Base-by-base conservation (phyloP, 2,329 filamentous ascomycete species). In the Fusarium equiseti region DNA sequence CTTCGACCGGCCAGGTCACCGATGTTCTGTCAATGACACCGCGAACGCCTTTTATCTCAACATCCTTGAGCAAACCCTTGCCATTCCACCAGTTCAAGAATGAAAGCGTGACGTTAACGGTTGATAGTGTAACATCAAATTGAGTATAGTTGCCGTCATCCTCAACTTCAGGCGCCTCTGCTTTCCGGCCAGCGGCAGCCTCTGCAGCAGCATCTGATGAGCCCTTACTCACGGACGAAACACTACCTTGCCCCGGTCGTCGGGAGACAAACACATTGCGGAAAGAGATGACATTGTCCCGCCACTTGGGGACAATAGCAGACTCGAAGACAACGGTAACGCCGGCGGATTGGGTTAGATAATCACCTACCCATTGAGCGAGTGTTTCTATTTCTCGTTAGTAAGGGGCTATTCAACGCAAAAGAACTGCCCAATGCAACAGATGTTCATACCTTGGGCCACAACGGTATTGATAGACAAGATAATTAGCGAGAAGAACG, bases 11-110 rank as follows among this genome's bases (percentile, higher is more conserved):
- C 87, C 93, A 96, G 60, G 86, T 83, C 4, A 99, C 92, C 49
- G 90, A 92, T 1, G 94, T 97, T 63, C 96, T 89, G 80, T 99
- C 96, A 46, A 99, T 87, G 8, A 98, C 93, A 24, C 96, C 96
- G 64, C 96, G 89, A 31, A 99, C 92, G 7, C 96, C 96, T 77
- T 94, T 96, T 55, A 99, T 91, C 77, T 98, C 94, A 44, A 99
- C 96, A 77, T 98, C 93, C 74, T 93, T 91, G 11, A 99, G 84
- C 8, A 97, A 86, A 0, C 96, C 96, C 79, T 95, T 98, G 24
- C 96, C 95, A 74, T 97, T 98, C 89, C 97, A 97, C 96, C 96
- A 99, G 78, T 98, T 98, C n/a, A 94, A 87, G 74, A 99, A 98
- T 0, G 96, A 99, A 27, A 99, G 81, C 0, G 95, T 98, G 44